phyloP scores from a whole-genome alignment of 2,329 filamentous ascomycete genomes.

The Exophiala phaeomuriformis region DNA sequence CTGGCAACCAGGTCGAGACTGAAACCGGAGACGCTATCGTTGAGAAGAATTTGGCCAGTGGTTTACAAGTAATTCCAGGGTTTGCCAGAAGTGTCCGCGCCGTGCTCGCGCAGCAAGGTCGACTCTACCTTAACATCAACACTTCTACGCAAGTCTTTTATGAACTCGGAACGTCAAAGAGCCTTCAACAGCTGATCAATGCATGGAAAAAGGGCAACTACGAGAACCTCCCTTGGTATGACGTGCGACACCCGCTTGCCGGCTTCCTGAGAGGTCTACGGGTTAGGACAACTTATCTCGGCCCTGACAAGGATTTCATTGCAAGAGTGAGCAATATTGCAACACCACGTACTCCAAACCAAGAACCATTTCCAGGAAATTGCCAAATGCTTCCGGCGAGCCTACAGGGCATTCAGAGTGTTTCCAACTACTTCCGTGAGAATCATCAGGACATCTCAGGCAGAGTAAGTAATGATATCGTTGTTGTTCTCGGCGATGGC shows the following conservation, averaged over 20 bases:
- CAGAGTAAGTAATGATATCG: background rate
- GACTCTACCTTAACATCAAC: slow-evolving; percentile 16
- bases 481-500: slow-evolving; percentile 1
- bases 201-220: background rate
- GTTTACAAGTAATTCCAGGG: slow-evolving; percentile 2
- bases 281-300: slow-evolving; percentile 6
- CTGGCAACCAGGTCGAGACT: background rate
- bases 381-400: background rate
- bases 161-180: background rate
- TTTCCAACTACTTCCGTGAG: background rate
- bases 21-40: background rate
- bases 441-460: background rate
- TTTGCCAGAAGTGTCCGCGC: slow-evolving; percentile 11
- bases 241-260: background rate
- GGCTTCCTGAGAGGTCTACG: slow-evolving; percentile 8
- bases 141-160: slow-evolving; percentile 11
- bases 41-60: background rate
- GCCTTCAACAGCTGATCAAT: slow-evolving; percentile 9
- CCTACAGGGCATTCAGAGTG: background rate
- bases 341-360: background rate
- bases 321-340: background rate
- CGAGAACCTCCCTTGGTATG: background rate
- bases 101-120: background rate
- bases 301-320: background rate
- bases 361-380: background rate